Evolutionary conservation across 495 filamentous ascomycete species (phyloP).

Genomic region (Alectoria sarmentosa): DNA sequence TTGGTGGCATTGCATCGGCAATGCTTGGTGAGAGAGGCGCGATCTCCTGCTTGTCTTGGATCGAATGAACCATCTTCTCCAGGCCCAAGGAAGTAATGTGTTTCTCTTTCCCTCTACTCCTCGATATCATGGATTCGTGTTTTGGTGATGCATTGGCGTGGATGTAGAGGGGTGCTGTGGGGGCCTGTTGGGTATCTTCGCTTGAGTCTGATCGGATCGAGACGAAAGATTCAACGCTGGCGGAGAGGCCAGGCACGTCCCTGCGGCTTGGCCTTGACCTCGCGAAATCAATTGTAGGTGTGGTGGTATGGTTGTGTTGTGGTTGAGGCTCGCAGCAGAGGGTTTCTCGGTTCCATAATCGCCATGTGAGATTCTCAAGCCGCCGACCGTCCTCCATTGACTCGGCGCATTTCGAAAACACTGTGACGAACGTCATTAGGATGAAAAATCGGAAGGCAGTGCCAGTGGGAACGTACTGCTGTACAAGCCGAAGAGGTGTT

Average conservation of each 20-base stretch:
- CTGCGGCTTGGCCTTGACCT: constrained; percentile 37
- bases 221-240: constrained; percentile 76
- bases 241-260: constrained; percentile 82
- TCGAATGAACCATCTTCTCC: constrained; percentile 85
- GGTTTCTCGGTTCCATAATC: constrained; percentile 91
- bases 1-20: constrained; percentile 32
- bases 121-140: constrained; percentile 42
- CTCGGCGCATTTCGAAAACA: constrained; percentile 92
- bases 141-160: constrained; percentile 17
- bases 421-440: constrained; percentile 42
- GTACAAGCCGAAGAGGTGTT: constrained; percentile 97
- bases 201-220: constrained; percentile 68
- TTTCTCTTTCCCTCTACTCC: constrained; percentile 69
- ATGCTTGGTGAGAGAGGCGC: constrained; percentile 42
- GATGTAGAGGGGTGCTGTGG: constrained; percentile 47
- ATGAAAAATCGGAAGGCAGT: constrained; percentile 1
- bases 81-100: constrained; percentile 84
- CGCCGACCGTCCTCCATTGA: constrained; percentile 89
- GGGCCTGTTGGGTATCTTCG: constrained; percentile 47
- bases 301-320: constrained; percentile 35
- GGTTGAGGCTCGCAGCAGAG: constrained; percentile 78
- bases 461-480: constrained; percentile 60
- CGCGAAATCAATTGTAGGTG: constrained; percentile 37
- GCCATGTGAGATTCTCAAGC: constrained; percentile 92
- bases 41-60: constrained; percentile 71